These are phyloP conservation scores for Vitis labrusca DNA, from an alignment of 164 flowering plant species.

Conservation along the genomic window DNA sequence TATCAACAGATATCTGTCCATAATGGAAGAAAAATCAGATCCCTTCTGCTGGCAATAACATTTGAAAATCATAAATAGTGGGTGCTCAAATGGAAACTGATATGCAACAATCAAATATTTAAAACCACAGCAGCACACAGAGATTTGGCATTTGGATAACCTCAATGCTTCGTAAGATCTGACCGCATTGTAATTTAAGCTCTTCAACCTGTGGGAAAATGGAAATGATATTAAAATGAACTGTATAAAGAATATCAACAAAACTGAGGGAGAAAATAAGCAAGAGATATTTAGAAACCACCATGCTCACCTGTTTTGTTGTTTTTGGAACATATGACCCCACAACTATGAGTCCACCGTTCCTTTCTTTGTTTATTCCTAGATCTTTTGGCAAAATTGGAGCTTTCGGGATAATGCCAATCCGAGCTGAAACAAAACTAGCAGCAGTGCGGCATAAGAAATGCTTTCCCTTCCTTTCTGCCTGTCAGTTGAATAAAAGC, in stretches of 20 bases:
- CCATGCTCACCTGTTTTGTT: slow-evolving; percentile 74
- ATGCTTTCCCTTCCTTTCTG: slow-evolving; percentile 85
- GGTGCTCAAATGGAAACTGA: too few species aligned
- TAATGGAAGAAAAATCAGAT: slow-evolving; percentile 7
- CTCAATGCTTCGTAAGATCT: slow-evolving; percentile 62
- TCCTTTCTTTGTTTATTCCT: slow-evolving; percentile 55
- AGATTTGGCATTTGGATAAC: slow-evolving; percentile 31
- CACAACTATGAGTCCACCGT: slow-evolving; percentile 87
- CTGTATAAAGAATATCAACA: background rate
- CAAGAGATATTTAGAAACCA: slow-evolving; percentile 3
- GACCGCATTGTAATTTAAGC: slow-evolving; percentile 58
- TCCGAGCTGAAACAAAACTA: slow-evolving; percentile 92
- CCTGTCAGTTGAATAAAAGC: slow-evolving; percentile 49
- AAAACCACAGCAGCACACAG: background rate
- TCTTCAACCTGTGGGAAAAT: slow-evolving; percentile 66
- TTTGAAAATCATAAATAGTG: background rate
- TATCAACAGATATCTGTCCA: slow-evolving; percentile 76
- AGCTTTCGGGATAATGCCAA: slow-evolving; percentile 81
- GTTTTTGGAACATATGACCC: slow-evolving; percentile 99
- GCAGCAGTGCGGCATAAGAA: slow-evolving; percentile 99
- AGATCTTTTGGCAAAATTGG: slow-evolving; percentile 77
- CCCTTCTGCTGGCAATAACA: background rate
- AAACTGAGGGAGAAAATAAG: background rate
- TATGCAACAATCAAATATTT: too few species aligned
- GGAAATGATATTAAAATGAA: background rate